Base-by-base conservation (phyloP, 177 flowering plant genomes). In the Tripterygium wilfordii region DNA sequence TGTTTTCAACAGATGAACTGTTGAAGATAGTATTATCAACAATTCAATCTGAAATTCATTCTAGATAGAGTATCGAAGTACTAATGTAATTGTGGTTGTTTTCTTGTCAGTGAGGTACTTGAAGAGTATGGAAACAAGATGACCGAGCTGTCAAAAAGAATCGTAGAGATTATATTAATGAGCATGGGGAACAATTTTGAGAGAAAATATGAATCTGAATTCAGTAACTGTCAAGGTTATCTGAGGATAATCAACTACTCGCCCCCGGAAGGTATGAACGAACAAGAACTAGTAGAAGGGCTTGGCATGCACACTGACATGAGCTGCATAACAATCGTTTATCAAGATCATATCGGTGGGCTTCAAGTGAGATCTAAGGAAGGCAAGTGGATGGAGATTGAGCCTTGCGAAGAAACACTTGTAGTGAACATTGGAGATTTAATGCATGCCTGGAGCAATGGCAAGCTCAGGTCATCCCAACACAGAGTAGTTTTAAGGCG, bases 251-350 rank as follows among this genome's bases (percentile, higher is more conserved):
- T 52, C 48, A 82, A 80, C 64, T 89, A 89, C 77, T 44, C 83
- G 1, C 75, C 85, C 0, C 87, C 77, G 1, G 58, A 69, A 3
- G 36, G 4, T 22, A 33, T 38, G 9, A 42, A 50, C 10, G 61
- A 65, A 33, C n/a, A 36, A 19, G 77, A 75, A n/a, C n/a, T n/a
- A 42, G 63, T 73, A 3, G 95, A 86, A 69, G 95, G 97, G 35
- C 92, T 89, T 1, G 92, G 97, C 6, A 83, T 67, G 84, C 95
- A 89, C 71, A 86, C 95, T 3, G 97, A 89, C 60, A 89, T 89
- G 95, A 82, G 92, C 56, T 89, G 97, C 47, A 36, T 86, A 26
- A 85, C 97, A 4, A 78, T 89, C 27, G 68, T 89, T 0, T 68
- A 75, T 38, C 95, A 84, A 58, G 90, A 86, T 57, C 68, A 77